Conservation (phyloP, 1,139 yeast genomes). For the Candida sanyaensis region DNA sequence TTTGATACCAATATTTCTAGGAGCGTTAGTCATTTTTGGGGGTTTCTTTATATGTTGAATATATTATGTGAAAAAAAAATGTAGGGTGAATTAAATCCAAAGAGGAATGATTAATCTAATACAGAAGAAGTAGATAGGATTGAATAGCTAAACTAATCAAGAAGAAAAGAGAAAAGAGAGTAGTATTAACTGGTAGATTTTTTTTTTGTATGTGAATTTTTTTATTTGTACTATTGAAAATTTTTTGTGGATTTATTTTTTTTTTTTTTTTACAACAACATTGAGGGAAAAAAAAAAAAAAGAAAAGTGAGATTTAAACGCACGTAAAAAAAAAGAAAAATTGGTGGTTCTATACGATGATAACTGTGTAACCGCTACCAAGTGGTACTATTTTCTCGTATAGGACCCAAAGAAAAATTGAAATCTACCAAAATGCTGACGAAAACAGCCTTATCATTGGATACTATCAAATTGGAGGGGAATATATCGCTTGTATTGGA, state of each 20-base stretch:
- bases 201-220: neutral
- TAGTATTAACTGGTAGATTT: neutral
- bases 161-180: neutral
- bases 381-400: neutral
- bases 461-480: too few relatives aligned
- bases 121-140: neutral
- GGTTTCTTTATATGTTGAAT: neutral
- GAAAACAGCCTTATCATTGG: neutral
- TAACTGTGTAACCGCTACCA: neutral
- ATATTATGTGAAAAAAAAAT: neutral
- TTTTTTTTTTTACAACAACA: neutral
- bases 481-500: too few relatives aligned
- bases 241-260: neutral
- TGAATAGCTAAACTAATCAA: neutral
- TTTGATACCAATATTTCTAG: constrained; percentile 86
- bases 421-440: neutral
- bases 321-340: too few relatives aligned
- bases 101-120: too few relatives aligned
- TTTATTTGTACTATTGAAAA: neutral
- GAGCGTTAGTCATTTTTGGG: constrained; percentile 15
- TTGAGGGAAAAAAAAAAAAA: neutral
- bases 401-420: neutral
- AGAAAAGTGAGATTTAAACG: neutral
- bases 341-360: neutral
- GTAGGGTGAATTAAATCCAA: neutral